These are phyloP conservation scores for Thozetella sp. DNA, from an alignment of 495 filamentous ascomycete genomes.

Conservation along the genomic window DNA sequence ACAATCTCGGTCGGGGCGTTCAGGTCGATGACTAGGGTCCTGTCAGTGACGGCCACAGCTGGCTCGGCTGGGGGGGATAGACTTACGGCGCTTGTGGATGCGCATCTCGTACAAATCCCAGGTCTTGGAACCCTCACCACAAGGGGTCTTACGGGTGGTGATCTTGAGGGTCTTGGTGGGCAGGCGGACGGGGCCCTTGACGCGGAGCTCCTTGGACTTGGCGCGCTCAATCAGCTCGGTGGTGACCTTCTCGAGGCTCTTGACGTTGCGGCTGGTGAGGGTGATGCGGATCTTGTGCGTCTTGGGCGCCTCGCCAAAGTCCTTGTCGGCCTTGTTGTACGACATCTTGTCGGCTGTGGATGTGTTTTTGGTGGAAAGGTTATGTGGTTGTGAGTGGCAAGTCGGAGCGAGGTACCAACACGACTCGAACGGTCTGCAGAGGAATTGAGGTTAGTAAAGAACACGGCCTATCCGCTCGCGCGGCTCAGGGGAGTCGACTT, in stretches of 20 bases:
- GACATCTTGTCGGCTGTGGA: constrained; percentile 69
- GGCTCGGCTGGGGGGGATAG: constrained; percentile 29
- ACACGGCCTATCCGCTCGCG: neutral
- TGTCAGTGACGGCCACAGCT: neutral
- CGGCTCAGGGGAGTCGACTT: constrained; percentile 12
- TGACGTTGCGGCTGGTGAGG: constrained; percentile 89
- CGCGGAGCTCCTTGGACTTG: constrained; percentile 96
- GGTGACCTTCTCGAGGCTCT: constrained; percentile 97
- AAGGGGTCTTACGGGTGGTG: constrained; percentile 80
- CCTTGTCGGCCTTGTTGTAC: constrained; percentile 96
- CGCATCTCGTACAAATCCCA: constrained; percentile 99
- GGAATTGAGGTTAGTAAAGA: neutral
- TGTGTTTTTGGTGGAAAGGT: constrained; percentile 22
- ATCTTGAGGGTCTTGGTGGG: constrained; percentile 97
- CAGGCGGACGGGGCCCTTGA: constrained; percentile 98
- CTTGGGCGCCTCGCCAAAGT: constrained; percentile 73
- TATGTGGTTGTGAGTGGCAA: constrained; percentile 6
- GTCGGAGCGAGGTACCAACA: constrained; percentile 45
- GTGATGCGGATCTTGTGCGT: constrained; percentile 99
- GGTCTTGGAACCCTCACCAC: constrained; percentile 99
- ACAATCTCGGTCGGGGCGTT: constrained; percentile 98
- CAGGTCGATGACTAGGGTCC: constrained; percentile 54
- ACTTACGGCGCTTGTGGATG: constrained; percentile 98
- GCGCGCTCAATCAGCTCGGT: constrained; percentile 97
- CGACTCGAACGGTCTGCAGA: constrained; percentile 59